Base-by-base conservation (phyloP, 2,329 filamentous ascomycete genomes). In the Pyricularia sp. region DNA sequence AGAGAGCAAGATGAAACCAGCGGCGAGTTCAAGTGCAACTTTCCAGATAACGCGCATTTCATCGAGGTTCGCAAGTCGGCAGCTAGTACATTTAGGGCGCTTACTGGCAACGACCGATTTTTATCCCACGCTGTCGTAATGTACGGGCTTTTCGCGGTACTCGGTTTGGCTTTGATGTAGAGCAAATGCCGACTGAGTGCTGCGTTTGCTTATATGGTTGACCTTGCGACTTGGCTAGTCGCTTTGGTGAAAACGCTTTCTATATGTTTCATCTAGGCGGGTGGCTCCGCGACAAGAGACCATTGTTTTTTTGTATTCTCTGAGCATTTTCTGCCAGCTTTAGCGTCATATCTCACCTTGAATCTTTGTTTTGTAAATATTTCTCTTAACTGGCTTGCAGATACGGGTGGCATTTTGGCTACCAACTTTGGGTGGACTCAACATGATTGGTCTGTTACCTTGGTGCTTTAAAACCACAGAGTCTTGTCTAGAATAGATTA, bases 31-130 rank as follows among this genome's bases (percentile, higher is more conserved):
- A 81, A 79, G 20, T 91, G 88, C 76, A 90, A 88, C 75, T 90
- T 85, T 72, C 84, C 87, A 2, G 88, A 87, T 3, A 84, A 85
- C 26, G 84, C 84, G 3, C 85, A 86, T 74, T 83, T 81, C 71
- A 77, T 82, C 68, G 78, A 78, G 9, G 81, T 74, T 75, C 59
- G 59, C 17, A 69, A 68, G n/a, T 71, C 70, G 31, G 30, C 72
- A 20, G 59, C 25, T 17, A 12, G 59, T 28, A 28, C 59, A 3
- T 28, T 63, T 28, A 63, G 59, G 25, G 9, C 59, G 59, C 25
- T 69, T 69, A 26, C 72, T 73, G 69, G 31, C n/a, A 55, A 64
- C 33, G n/a, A 50, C 25, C 64, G 68, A 58, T 58, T 25, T 69
- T 61, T 69, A 31, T 68, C 20, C 25, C 10, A 61, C 36, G 14